Evolutionary conservation across 208 protist genomes (phyloP).

Genomic region (Crithidia expoeki): DNA sequence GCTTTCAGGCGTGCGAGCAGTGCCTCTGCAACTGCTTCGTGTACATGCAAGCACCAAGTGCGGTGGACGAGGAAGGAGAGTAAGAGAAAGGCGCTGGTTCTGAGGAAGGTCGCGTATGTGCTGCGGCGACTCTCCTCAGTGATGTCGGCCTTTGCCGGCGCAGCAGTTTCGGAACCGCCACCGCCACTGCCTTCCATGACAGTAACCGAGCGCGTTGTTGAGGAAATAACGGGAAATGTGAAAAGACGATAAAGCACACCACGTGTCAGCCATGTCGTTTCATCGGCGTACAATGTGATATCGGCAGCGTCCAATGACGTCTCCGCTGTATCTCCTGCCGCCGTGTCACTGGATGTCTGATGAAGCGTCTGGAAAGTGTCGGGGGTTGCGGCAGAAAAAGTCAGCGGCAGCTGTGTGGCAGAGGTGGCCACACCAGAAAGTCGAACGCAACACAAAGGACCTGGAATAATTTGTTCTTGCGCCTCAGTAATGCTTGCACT

Average conservation of each 20-base stretch:
- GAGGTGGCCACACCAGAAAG: not conserved
- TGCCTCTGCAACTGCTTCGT: slow-evolving; percentile 3
- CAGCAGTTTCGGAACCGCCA: not conserved
- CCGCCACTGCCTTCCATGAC: not conserved
- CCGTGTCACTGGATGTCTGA: not conserved
- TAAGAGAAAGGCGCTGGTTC: slow-evolving; percentile 33
- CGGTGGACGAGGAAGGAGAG: slow-evolving; percentile 33
- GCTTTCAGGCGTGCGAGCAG: not conserved
- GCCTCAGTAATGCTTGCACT: not conserved
- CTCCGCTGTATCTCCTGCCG: not conserved
- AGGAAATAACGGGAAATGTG: not conserved
- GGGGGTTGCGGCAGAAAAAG: not conserved
- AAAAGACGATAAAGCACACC: slow-evolving; percentile 14
- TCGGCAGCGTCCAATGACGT: not conserved
- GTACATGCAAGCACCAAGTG: slow-evolving; percentile 25
- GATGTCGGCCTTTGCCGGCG: not conserved
- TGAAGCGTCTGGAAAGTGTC: not conserved
- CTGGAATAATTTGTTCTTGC: not conserved
- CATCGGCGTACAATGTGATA: not conserved
- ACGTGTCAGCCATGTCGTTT: slow-evolving; percentile 14
- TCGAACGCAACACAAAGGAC: slow-evolving; percentile 2
- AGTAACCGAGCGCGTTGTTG: not conserved
- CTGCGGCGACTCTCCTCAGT: not conserved
- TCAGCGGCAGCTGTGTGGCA: not conserved
- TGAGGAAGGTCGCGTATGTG: slow-evolving; percentile 11